Evolutionary conservation across 2,329 filamentous ascomycete genomes (phyloP).

Genomic region (Aspergillus viridinutans): DNA sequence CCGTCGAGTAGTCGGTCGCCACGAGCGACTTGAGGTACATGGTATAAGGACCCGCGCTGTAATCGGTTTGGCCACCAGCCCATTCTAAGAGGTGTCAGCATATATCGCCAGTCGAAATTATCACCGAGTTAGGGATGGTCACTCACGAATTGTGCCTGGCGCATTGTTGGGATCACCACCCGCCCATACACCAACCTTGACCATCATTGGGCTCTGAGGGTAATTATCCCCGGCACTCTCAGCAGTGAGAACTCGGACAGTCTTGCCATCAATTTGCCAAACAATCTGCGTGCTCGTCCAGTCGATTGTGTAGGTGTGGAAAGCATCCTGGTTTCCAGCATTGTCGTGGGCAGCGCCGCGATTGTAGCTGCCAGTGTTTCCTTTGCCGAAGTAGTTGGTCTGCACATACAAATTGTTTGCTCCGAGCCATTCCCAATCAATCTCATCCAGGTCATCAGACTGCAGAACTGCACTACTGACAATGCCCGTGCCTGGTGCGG

Average conservation of each 20-base stretch:
- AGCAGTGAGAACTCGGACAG: constrained; percentile 70
- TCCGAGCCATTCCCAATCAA: constrained; percentile 96
- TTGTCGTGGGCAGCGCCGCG: constrained; percentile 75
- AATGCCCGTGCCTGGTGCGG: constrained; percentile 83
- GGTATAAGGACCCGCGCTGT: constrained; percentile 73
- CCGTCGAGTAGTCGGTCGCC: constrained; percentile 90
- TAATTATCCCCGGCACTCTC: constrained; percentile 71
- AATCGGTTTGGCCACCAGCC: constrained; percentile 84
- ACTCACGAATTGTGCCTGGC: constrained; percentile 67
- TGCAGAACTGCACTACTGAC: constrained; percentile 89
- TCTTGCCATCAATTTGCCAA: constrained; percentile 77
- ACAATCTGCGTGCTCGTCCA: constrained; percentile 83
- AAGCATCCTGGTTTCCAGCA: constrained; percentile 64
- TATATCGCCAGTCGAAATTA: background rate
- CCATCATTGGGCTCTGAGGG: constrained; percentile 90
- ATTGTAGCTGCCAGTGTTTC: constrained; percentile 77
- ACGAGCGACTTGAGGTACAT: constrained; percentile 76
- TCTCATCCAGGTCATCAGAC: constrained; percentile 90
- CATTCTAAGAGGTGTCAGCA: constrained; percentile 51
- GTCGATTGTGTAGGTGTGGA: constrained; percentile 84
- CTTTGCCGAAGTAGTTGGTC: constrained; percentile 96
- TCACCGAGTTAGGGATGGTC: background rate
- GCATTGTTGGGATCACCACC: constrained; percentile 80
- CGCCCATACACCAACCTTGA: constrained; percentile 89
- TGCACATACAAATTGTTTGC: constrained; percentile 74